Base-by-base conservation (phyloP, 1,284 basidiomycete genomes). In the Cutaneotrichosporon sp. region DNA sequence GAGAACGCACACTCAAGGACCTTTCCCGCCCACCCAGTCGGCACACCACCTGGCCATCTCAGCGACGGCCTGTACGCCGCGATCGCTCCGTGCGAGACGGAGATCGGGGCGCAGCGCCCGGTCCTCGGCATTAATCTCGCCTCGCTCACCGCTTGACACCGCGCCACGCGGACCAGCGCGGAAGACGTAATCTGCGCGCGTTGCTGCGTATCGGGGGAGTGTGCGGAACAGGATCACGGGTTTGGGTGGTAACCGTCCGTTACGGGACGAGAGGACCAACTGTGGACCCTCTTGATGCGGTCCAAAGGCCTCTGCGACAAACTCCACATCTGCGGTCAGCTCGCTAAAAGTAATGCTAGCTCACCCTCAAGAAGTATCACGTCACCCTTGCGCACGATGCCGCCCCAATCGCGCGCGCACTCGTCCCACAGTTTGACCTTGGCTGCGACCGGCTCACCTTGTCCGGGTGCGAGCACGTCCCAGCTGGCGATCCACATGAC, bases 41-140 rank as follows among this genome's bases (percentile, higher is more conserved):
- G 74, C 76, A 58, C 76, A 78, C 77, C 77, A 79, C 47, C 60
- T 63, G 3, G 70, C 75, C 34, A 73, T 58, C 55, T 74, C 73
- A 9, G 56, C 69, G 0, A 79, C 76, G 47, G 61, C 69, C 38
- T 73, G 68, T 2, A 76, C 60, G 0, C 72, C 74, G 5, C 70
- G 62, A 65, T 78, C 77, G 56, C 74, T 77, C 53, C 74, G 64
- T 8, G 68, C 72, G n/a, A 79, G 62, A 8, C 70, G 61, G 30
- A 79, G 64, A 62, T 78, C 73, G 14, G 77, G 77, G 21, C 77
- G 67, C 31, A 75, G 53, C 14, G 38, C 47, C 4, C 36, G 56
- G 46, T 68, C 66, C 47, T 65, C 66, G 18, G 40, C 40, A 22
- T n/a, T 50, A 46, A 62, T 60, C 26, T 49, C 38, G n/a, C 60